Conservation (phyloP, 2,329 filamentous ascomycete genomes). For the Boeremia lycopersici region DNA sequence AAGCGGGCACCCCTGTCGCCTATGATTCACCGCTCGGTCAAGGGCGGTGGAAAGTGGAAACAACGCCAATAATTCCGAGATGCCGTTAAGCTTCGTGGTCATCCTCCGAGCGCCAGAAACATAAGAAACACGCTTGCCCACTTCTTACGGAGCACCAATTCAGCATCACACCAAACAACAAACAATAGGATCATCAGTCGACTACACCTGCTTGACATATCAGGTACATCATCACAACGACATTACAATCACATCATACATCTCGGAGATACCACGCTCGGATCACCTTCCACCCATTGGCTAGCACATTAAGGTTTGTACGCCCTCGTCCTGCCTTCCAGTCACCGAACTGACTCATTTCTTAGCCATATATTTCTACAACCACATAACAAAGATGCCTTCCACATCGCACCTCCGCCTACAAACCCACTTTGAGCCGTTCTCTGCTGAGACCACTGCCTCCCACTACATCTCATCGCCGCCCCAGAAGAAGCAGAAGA, state of each 20-base stretch:
- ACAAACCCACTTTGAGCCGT: slow-evolving; percentile 54
- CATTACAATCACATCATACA: slow-evolving; percentile 17
- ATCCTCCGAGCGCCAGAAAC: slow-evolving; percentile 35
- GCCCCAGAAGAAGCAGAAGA: slow-evolving; percentile 72
- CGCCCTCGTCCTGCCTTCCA: slow-evolving; percentile 35
- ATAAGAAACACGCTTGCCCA: slow-evolving; percentile 41
- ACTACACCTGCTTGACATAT: not conserved
- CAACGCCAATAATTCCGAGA: slow-evolving; percentile 34
- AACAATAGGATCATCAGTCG: not conserved
- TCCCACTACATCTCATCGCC: slow-evolving; percentile 50
- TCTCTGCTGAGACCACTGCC: slow-evolving; percentile 53
- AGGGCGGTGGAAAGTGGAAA: slow-evolving; percentile 38
- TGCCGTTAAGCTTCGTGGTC: slow-evolving; percentile 37
- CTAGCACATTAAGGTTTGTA: slow-evolving; percentile 39
- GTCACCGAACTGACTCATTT: slow-evolving; percentile 58
- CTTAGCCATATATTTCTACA: slow-evolving; percentile 41
- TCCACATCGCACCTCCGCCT: slow-evolving; percentile 54
- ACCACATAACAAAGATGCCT: slow-evolving; percentile 50
- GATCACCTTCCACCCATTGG: slow-evolving; percentile 45
- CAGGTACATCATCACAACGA: slow-evolving; percentile 15
- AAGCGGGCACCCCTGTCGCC: slow-evolving; percentile 22
- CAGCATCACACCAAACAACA: slow-evolving; percentile 22
- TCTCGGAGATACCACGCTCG: slow-evolving; percentile 29
- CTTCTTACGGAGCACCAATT: slow-evolving; percentile 17
- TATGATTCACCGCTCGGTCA: slow-evolving; percentile 37